Base-by-base conservation (phyloP, 805 yeast species). In the Myxozyma udenii region DNA sequence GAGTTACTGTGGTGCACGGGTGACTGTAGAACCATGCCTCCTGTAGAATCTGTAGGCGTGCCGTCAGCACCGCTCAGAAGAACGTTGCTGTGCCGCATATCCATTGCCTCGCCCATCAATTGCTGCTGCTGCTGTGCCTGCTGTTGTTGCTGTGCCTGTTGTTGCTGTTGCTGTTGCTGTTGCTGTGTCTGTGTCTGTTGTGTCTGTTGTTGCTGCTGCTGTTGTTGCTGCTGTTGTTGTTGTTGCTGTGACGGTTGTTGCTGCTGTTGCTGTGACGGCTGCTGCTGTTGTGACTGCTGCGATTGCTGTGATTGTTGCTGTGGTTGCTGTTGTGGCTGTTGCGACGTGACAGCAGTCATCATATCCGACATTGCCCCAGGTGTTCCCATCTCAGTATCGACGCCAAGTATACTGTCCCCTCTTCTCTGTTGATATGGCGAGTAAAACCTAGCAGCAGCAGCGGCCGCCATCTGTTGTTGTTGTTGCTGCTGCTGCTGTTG, bases 151-250 rank as follows among this genome's bases (percentile, higher is more conserved):
- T 18, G 22, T 26, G 45, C 61, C 30, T 28, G 33, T 14, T 28
- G 37, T 3, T 36, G 49, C 1, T 36, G 23, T 11, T 37, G 46
- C 24, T 26, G 40, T 18, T 46, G 46, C 9, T 48, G 44, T 18
- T 46, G 38, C 12, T 40, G 48, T 30, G 24, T 24, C n/a, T n/a
- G n/a, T n/a, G n/a, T n/a, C 37, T 26, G 64, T 56, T 65, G 67
- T 25, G 60, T 64, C 49, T 51, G 62, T 39, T 53, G 56, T 23
- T 26, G 35, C 33, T 24, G 51, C 44, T 41, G 55, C 37, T 12
- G 25, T 12, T 41, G 33, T 37, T 28, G 55, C 38, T 36, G 44
- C 37, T 25, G 43, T 32, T 39, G 37, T 21, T 28, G 39, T 18
- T 44, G 47, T 4, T 44, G 46, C 33, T 44, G 46, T 11, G 6